Conservation (phyloP, 2,329 filamentous ascomycete genomes). For the Phyllosticta citrichinensis region DNA sequence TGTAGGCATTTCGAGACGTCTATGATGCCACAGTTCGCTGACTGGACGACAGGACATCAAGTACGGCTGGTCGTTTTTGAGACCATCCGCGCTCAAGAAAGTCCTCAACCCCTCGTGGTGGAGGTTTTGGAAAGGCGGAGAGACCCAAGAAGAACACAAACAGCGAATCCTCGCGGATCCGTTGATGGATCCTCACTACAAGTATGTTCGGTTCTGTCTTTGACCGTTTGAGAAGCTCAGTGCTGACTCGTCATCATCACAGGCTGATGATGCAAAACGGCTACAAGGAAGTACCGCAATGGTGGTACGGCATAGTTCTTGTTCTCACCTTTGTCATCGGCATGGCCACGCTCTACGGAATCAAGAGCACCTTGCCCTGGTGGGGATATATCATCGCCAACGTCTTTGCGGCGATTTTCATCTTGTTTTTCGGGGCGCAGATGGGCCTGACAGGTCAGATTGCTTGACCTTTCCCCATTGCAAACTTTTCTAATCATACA, state of each 20-base stretch:
- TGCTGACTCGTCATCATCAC: conserved; percentile 14
- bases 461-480: not conserved
- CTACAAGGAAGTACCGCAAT: conserved; percentile 5
- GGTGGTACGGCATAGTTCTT: conserved; percentile 21
- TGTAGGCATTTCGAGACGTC: not conserved
- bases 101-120: conserved; percentile 9
- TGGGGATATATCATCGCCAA: conserved; percentile 23
- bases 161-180: conserved; percentile 17
- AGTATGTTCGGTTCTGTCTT: conserved; percentile 19
- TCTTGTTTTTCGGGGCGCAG: conserved; percentile 20
- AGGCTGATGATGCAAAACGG: not conserved
- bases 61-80: conserved; percentile 23
- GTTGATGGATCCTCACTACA: conserved; percentile 23
- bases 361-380: conserved; percentile 22
- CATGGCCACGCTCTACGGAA: conserved; percentile 17
- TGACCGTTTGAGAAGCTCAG: not conserved
- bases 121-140: conserved; percentile 17
- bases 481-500: not conserved
- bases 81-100: conserved; percentile 15
- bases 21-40: not conserved
- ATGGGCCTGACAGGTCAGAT: conserved; percentile 14
- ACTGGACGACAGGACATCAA: conserved; percentile 24
- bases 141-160: conserved; percentile 15
- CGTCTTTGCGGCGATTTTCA: conserved; percentile 15
- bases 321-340: conserved; percentile 17